Percentiles rank a stretch among this genome's conserved stretches.
These are phyloP conservation scores for Rhodotorula babjevae DNA, from an alignment of 768 basidiomycete species.

Conservation along the genomic window DNA sequence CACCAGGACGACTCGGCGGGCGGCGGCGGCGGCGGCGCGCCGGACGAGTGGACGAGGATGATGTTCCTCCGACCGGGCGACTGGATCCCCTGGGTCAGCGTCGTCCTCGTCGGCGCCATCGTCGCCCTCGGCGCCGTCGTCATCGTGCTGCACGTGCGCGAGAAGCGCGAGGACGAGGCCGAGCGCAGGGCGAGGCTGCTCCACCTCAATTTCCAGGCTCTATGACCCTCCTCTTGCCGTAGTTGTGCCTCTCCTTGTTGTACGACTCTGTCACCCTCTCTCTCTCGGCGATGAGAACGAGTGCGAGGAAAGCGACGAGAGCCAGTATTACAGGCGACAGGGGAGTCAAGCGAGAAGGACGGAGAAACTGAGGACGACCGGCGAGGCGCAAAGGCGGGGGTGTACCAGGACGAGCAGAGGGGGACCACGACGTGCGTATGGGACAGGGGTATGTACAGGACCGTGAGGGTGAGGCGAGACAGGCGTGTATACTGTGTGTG, in stretches of 20 bases:
- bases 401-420: no score
- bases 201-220: conserved; percentile 93
- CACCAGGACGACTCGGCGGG: conserved; percentile 39
- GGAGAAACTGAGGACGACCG: no score
- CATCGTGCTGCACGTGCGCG: conserved; percentile 78
- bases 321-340: no score
- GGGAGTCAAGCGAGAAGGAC: no score
- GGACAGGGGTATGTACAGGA: no score
- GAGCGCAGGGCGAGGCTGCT: conserved; percentile 84
- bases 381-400: no score
- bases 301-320: no score
- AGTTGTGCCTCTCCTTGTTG: neutral
- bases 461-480: no score
- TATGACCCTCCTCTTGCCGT: conserved; percentile 52
- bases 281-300: no score
- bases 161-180: conserved; percentile 92
- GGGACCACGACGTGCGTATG: no score
- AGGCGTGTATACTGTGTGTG: no score
- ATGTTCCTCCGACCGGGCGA: conserved; percentile 88
- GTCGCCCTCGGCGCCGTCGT: conserved; percentile 72
- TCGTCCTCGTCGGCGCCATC: conserved; percentile 72
- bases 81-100: conserved; percentile 97
- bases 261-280: neutral
- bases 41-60: conserved; percentile 67
- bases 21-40: conserved; percentile 46